Evolutionary conservation across 2,329 filamentous ascomycete genomes (phyloP).

Genomic region (Cryphonectria nitschkei): DNA sequence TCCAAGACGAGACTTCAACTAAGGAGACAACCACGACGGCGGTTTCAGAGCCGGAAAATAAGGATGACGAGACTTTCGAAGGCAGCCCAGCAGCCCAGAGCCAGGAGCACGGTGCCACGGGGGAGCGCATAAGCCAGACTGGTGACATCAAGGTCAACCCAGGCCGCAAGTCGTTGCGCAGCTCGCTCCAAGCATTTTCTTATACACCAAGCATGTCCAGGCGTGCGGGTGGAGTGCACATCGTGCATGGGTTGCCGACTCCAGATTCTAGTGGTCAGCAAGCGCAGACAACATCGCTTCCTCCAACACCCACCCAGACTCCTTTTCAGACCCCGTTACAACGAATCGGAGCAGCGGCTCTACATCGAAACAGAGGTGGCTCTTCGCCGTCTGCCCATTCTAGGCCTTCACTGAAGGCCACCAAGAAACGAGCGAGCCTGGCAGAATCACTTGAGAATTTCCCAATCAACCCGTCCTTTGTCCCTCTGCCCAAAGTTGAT

Average conservation of each 20-base stretch:
- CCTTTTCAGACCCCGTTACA: slow-evolving; percentile 53
- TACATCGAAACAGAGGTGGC: slow-evolving; percentile 38
- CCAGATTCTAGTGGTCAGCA: slow-evolving; percentile 39
- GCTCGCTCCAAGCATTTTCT: slow-evolving; percentile 34
- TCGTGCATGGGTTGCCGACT: slow-evolving; percentile 46
- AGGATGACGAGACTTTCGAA: slow-evolving; percentile 14
- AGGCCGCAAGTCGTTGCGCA: slow-evolving; percentile 33
- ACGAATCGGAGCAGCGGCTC: slow-evolving; percentile 53
- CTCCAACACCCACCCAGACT: slow-evolving; percentile 22
- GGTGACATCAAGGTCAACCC: slow-evolving; percentile 2
- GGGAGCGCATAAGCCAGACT: not conserved
- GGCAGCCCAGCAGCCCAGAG: slow-evolving; percentile 31
- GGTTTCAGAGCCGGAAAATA: not conserved
- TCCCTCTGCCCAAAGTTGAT: slow-evolving; percentile 59
- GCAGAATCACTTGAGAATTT: slow-evolving; percentile 40
- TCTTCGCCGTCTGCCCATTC: slow-evolving; percentile 33
- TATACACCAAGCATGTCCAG: slow-evolving; percentile 32
- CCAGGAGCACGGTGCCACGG: slow-evolving; percentile 26
- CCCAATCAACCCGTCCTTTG: slow-evolving; percentile 56
- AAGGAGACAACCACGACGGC: not conserved
- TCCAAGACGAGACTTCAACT: slow-evolving; percentile 40
- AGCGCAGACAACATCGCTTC: slow-evolving; percentile 23
- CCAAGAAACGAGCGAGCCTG: slow-evolving; percentile 32
- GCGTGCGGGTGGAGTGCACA: slow-evolving; percentile 36
- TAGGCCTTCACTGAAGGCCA: slow-evolving; percentile 31